Evolutionary conservation across 148 eudicot species (phyloP).

Genomic region (Rheum nobile): DNA sequence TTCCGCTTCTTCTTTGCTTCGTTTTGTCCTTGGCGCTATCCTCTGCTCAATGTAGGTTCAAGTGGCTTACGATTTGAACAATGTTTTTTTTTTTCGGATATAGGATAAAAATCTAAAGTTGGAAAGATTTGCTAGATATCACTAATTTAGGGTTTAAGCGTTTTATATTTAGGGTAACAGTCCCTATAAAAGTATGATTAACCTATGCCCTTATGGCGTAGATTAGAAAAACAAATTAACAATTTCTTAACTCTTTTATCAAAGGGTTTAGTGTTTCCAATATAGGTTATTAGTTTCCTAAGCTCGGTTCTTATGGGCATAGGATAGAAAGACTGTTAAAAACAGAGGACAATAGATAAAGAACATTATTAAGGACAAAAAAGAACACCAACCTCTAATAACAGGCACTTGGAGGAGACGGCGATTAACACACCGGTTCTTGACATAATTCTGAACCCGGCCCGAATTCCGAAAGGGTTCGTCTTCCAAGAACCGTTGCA

Average conservation of each 20-base stretch:
- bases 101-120: neutral
- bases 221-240: too few species aligned
- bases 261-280: too few species aligned
- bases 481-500: slow-evolving; percentile 73
- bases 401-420: slow-evolving; percentile 86
- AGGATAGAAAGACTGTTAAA: neutral
- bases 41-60: slow-evolving; percentile 30
- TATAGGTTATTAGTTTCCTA: too few species aligned
- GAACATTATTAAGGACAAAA: neutral
- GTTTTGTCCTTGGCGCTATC: slow-evolving; percentile 40
- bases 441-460: slow-evolving; percentile 47
- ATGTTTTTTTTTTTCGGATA: neutral
- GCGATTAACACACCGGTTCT: slow-evolving; percentile 53
- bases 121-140: too few species aligned
- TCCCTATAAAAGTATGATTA: too few species aligned
- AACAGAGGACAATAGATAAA: neutral
- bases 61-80: neutral
- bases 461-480: slow-evolving; percentile 69
- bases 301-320: too few species aligned
- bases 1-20: slow-evolving; percentile 33
- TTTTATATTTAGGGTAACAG: too few species aligned
- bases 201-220: too few species aligned
- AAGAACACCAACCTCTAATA: slow-evolving; percentile 47
- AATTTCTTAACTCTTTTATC: too few species aligned
- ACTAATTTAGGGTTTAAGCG: too few species aligned